Conservation (phyloP, 2,329 filamentous ascomycete species). For the Colletotrichum sp. region DNA sequence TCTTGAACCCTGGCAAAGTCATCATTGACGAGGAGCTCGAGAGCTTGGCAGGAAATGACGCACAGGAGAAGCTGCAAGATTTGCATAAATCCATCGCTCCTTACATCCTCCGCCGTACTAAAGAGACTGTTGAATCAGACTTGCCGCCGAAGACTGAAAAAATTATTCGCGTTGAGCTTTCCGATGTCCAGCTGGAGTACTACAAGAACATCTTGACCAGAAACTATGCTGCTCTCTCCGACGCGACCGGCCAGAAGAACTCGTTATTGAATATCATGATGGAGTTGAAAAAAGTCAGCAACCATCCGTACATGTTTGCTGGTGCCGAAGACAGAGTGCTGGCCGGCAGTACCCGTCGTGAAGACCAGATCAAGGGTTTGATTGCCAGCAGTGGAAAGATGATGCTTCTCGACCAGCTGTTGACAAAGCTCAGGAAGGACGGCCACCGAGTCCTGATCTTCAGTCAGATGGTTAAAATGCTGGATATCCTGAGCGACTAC, state of each 20-base stretch:
- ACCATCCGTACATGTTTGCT: constrained; percentile 97
- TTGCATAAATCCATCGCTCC: constrained; percentile 88
- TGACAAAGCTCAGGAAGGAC: constrained; percentile 91
- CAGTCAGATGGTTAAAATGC: constrained; percentile 99
- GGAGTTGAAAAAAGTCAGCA: constrained; percentile 99
- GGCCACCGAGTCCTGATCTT: constrained; percentile 97
- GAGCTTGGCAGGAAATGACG: constrained; percentile 74
- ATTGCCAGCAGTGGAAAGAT: constrained; percentile 99
- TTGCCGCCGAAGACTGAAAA: constrained; percentile 97
- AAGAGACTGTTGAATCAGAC: constrained; percentile 96
- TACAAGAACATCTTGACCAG: constrained; percentile 99
- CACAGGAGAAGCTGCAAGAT: constrained; percentile 84
- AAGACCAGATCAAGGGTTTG: constrained; percentile 89
- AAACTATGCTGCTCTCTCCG: constrained; percentile 93
- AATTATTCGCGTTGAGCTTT: constrained; percentile 96
- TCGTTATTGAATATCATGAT: constrained; percentile 98
- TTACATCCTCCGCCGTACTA: constrained; percentile 93
- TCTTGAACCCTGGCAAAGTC: constrained; percentile 93
- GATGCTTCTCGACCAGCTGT: constrained; percentile 97
- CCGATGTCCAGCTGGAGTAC: constrained; percentile 95
- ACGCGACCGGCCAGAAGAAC: constrained; percentile 91
- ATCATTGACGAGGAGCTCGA: constrained; percentile 92
- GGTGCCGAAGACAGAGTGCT: constrained; percentile 91
- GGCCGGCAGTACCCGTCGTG: constrained; percentile 78
- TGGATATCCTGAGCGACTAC: constrained; percentile 95